These are phyloP conservation scores for Aspergillus sclerotioniger DNA, from an alignment of 495 filamentous ascomycete species.

Conservation along the genomic window DNA sequence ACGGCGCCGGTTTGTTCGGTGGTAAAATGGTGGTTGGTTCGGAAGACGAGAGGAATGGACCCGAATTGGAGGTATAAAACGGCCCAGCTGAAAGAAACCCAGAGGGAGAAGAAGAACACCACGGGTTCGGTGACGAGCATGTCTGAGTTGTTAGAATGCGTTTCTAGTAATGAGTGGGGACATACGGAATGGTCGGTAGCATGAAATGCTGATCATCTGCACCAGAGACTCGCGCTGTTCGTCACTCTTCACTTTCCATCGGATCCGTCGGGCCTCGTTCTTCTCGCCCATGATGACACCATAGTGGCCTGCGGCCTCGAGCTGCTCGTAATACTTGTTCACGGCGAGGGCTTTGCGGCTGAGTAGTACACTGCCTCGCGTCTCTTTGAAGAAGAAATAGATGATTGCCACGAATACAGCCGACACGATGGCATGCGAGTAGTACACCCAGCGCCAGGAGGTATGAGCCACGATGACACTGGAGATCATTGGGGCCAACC, in stretches of 20 bases:
- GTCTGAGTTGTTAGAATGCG: constrained; percentile 34
- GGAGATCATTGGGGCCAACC: constrained; percentile 70
- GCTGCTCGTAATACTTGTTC: constrained; percentile 76
- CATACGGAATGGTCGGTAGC: constrained; percentile 71
- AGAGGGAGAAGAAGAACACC: constrained; percentile 91
- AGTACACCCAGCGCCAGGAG: constrained; percentile 89
- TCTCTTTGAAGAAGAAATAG: constrained; percentile 74
- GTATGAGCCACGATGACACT: constrained; percentile 66
- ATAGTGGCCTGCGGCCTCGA: constrained; percentile 64
- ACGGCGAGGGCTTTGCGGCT: constrained; percentile 69
- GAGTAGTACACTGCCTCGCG: constrained; percentile 77
- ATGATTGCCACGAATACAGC: constrained; percentile 62
- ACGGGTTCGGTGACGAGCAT: constrained; percentile 88
- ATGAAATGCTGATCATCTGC: constrained; percentile 72
- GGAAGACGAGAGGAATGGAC: constrained; percentile 76
- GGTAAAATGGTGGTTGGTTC: constrained; percentile 65
- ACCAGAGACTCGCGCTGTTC: constrained; percentile 69
- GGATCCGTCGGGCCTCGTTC: constrained; percentile 54
- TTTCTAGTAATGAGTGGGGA: constrained; percentile 7
- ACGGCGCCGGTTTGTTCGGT: constrained; percentile 66
- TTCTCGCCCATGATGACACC: constrained; percentile 56
- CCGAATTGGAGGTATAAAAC: constrained; percentile 82
- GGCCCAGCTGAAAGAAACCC: constrained; percentile 89
- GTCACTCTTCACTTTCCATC: constrained; percentile 84
- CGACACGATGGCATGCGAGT: constrained; percentile 72